Conservation (phyloP, 1,139 yeast genomes). For the Protomyces pachydermus region DNA sequence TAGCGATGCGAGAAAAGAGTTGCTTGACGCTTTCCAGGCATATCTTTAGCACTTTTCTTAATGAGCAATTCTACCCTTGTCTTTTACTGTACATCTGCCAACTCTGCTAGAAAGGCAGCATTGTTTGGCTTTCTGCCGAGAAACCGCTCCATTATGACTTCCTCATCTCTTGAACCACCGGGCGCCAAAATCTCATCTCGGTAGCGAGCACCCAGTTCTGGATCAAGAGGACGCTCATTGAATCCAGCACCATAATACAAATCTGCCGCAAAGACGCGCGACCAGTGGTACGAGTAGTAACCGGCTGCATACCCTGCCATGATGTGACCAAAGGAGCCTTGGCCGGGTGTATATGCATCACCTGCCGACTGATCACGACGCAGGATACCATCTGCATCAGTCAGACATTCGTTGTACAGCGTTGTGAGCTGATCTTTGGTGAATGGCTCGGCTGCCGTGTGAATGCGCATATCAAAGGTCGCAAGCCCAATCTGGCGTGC, state of each 20-base stretch:
- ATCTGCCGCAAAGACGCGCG: slow-evolving; percentile 79
- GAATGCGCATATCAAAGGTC: slow-evolving; percentile 67
- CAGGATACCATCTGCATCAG: background rate
- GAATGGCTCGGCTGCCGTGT: slow-evolving; percentile 48
- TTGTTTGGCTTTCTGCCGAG: slow-evolving; percentile 73
- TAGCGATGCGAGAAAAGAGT: background rate
- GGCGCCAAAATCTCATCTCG: slow-evolving; percentile 15
- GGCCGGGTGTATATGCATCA: slow-evolving; percentile 56
- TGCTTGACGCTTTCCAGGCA: background rate
- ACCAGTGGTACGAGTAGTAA: slow-evolving; percentile 81
- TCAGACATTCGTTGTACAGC: slow-evolving; percentile 46
- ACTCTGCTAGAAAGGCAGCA: slow-evolving; percentile 62
- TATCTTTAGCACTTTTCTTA: background rate
- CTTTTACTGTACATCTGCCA: slow-evolving; percentile 41
- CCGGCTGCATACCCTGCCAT: slow-evolving; percentile 84
- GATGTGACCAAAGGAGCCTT: slow-evolving; percentile 73
- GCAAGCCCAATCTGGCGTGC: slow-evolving; percentile 76
- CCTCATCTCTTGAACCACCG: slow-evolving; percentile 17
- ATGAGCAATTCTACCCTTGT: background rate
- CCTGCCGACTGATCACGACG: background rate
- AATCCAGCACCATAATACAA: slow-evolving; percentile 65
- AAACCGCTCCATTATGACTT: slow-evolving; percentile 51
- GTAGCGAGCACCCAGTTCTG: slow-evolving; percentile 32
- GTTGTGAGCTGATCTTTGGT: slow-evolving; percentile 40
- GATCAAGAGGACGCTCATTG: slow-evolving; percentile 61